These are phyloP conservation scores for Pseudogymnoascus sp. DNA, from an alignment of 2,329 filamentous ascomycete species.

Conservation along the genomic window DNA sequence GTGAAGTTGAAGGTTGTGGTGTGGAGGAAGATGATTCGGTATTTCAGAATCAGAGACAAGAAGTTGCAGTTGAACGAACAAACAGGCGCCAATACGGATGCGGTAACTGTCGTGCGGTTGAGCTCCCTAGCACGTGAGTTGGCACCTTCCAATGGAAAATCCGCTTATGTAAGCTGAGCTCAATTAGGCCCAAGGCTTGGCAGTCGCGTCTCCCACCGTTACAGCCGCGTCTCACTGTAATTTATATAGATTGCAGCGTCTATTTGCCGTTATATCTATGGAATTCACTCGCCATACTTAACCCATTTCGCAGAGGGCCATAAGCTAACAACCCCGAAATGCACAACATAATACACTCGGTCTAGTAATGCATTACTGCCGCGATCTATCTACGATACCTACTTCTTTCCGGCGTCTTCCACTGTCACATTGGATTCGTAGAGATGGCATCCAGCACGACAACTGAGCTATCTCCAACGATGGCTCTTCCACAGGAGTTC, in stretches of 20 bases:
- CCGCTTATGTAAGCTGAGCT: not conserved
- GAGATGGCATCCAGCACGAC: not conserved
- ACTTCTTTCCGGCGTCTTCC: not conserved
- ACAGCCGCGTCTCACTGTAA: not conserved
- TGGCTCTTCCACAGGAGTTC: conserved; percentile 29
- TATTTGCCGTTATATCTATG: not conserved
- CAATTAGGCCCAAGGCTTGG: not conserved
- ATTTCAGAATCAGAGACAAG: conserved; percentile 8
- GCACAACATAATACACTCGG: not conserved
- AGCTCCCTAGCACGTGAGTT: conserved; percentile 5
- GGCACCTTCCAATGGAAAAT: not conserved
- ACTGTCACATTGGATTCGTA: not conserved
- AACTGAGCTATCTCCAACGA: not conserved
- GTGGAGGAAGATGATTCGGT: conserved; percentile 7
- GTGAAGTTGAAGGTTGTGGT: conserved; percentile 9
- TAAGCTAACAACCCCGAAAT: not conserved
- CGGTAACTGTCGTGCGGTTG: conserved; percentile 7
- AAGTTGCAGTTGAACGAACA: conserved; percentile 8
- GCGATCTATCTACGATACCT: not conserved
- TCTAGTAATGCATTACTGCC: not conserved
- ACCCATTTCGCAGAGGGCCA: not conserved
- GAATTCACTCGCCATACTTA: not conserved
- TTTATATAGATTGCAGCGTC: not conserved
- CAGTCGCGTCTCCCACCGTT: conserved; percentile 2
- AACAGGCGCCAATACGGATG: conserved; percentile 10